These are phyloP conservation scores for Monilinia fructigena DNA, from an alignment of 2,329 filamentous ascomycete genomes.

Conservation along the genomic window DNA sequence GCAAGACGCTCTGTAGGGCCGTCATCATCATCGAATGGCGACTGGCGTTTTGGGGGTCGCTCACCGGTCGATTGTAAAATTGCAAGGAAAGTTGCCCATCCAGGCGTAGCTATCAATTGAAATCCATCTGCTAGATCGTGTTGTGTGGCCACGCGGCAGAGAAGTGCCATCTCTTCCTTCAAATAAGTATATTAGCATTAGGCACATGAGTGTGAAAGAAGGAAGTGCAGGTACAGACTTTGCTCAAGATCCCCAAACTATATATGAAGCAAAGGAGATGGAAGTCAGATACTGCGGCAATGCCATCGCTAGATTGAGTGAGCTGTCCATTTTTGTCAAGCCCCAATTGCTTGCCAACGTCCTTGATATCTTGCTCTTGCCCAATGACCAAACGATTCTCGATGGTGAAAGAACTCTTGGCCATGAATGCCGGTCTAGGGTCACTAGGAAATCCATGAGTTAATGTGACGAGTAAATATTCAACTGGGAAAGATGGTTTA, in stretches of 20 bases:
- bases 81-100: slow-evolving; percentile 90
- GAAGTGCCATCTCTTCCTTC: slow-evolving; percentile 83
- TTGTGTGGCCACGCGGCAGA: slow-evolving; percentile 79
- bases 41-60: slow-evolving; percentile 77
- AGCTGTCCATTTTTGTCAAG: slow-evolving; percentile 55
- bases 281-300: slow-evolving; percentile 81
- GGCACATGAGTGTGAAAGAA: neutral
- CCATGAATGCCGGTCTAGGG: slow-evolving; percentile 72
- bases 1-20: slow-evolving; percentile 48
- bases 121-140: slow-evolving; percentile 79
- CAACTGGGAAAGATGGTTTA: slow-evolving; percentile 92
- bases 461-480: slow-evolving; percentile 92
- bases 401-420: slow-evolving; percentile 70
- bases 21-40: slow-evolving; percentile 38
- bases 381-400: slow-evolving; percentile 89
- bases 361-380: slow-evolving; percentile 75
- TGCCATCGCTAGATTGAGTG: slow-evolving; percentile 59
- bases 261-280: slow-evolving; percentile 89
- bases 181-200: slow-evolving; percentile 26
- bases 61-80: slow-evolving; percentile 98
- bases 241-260: slow-evolving; percentile 74
- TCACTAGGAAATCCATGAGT: slow-evolving; percentile 92
- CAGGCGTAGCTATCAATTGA: slow-evolving; percentile 79
- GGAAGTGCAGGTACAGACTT: slow-evolving; percentile 58
- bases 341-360: slow-evolving; percentile 63